Evolutionary conservation across 441 rosid species (phyloP).

Genomic region (Mallotus repandus): DNA sequence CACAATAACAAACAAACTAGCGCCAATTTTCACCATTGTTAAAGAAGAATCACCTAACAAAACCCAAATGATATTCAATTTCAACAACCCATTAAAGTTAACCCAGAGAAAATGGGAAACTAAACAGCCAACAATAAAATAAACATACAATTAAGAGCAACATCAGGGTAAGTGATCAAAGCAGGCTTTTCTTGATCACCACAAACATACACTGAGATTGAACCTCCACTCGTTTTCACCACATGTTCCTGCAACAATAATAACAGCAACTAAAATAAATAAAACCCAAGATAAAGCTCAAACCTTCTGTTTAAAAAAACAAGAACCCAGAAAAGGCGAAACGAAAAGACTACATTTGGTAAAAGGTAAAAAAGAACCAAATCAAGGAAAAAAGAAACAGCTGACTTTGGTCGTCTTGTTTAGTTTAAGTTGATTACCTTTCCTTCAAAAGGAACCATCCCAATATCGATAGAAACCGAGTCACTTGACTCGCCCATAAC

Average conservation of each 20-base stretch:
- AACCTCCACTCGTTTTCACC: conserved; percentile 73
- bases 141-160: conserved; percentile 78
- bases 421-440: conserved; percentile 42
- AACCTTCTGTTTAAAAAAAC: not conserved
- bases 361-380: not conserved
- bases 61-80: not conserved
- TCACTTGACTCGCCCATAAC: conserved; percentile 60
- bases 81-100: conserved; percentile 8
- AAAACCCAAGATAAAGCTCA: not conserved
- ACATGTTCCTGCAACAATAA: conserved; percentile 49
- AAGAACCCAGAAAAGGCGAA: not conserved
- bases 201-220: conserved; percentile 63
- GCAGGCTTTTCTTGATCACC: conserved; percentile 88
- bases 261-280: conserved; percentile 14
- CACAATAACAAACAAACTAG: not conserved
- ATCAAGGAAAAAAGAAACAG: not conserved
- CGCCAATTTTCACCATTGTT: not conserved
- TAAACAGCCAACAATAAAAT: not conserved
- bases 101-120: not conserved
- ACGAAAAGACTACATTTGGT: not conserved
- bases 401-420: not conserved
- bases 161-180: conserved; percentile 78
- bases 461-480: conserved; percentile 65
- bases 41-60: no score
- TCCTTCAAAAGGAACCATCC: conserved; percentile 59